Percentiles rank a stretch among this genome's conserved stretches.
Conservation (phyloP, 176 grass and related monocot species). For the Rhipidocladum racemiflorum region DNA sequence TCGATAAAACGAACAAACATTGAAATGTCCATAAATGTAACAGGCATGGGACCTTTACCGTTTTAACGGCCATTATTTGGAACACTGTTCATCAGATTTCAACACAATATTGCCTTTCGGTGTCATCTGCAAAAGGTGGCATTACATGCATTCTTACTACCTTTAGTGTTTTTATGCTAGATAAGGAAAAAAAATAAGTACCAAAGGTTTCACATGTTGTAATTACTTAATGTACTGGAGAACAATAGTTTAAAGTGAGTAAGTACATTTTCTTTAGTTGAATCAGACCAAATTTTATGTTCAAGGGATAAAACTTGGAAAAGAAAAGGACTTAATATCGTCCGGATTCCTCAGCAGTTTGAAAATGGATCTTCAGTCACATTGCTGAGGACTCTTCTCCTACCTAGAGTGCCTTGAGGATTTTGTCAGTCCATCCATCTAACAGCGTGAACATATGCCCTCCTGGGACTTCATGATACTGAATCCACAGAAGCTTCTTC, state of each 20-base stretch:
- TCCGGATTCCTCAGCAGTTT: background rate
- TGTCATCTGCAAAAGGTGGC: background rate
- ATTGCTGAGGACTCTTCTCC: slow-evolving; percentile 37
- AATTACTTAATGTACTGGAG: slow-evolving; percentile 9
- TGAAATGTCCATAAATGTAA: no score
- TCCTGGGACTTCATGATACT: slow-evolving; percentile 65
- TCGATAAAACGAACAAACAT: no score
- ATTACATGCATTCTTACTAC: background rate
- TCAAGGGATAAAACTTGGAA: background rate
- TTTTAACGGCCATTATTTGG: no score
- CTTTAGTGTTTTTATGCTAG: background rate
- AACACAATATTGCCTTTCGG: background rate
- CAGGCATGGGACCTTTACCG: no score
- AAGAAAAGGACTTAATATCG: background rate
- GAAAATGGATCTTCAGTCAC: slow-evolving; percentile 25
- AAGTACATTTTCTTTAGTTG: no score
- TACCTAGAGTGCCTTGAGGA: slow-evolving; percentile 55
- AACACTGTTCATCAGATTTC: background rate
- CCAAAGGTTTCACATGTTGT: background rate
- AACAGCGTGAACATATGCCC: slow-evolving; percentile 67
- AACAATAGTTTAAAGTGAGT: slow-evolving; percentile 6
- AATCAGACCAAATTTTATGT: background rate
- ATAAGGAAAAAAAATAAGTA: slow-evolving; percentile 11
- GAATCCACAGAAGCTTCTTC: slow-evolving; percentile 66
- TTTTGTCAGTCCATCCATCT: slow-evolving; percentile 56